A percentile compares a stretch with the other conserved stretches of the same genome.
Evolutionary conservation across 108 stramenopile genomes (phyloP).

Genomic region (Discostella stelligeroides): DNA sequence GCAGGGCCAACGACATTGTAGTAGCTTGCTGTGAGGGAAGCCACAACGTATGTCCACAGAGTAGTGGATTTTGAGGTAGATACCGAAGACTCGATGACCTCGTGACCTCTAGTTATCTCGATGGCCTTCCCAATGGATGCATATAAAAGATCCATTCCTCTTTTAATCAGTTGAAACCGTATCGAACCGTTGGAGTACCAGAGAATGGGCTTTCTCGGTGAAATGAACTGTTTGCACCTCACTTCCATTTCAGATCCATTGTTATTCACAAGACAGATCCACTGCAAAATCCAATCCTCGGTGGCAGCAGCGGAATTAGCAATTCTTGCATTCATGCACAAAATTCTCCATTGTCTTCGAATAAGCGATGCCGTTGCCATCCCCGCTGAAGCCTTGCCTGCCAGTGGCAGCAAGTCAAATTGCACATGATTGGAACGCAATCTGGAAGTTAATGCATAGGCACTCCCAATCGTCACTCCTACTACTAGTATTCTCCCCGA

Average conservation of each 20-base stretch:
- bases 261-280: constrained; percentile 38
- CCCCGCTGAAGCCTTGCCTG: constrained; percentile 29
- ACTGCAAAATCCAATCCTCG: constrained; percentile 62
- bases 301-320: constrained; percentile 48
- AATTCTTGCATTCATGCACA: constrained; percentile 67
- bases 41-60: constrained; percentile 58
- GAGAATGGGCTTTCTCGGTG: constrained; percentile 46
- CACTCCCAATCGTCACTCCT: constrained; percentile 20
- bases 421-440: constrained; percentile 15
- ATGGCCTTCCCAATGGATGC: constrained; percentile 82
- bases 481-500: constrained; percentile 7
- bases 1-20: constrained; percentile 73
- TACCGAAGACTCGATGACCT: constrained; percentile 15
- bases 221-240: constrained; percentile 17
- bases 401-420: constrained; percentile 21
- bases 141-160: constrained; percentile 81
- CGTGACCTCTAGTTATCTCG: constrained; percentile 51
- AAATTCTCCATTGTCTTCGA: constrained; percentile 41
- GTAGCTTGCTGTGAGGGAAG: constrained; percentile 77
- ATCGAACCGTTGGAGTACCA: constrained; percentile 82
- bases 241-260: constrained; percentile 17
- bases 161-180: constrained; percentile 72
- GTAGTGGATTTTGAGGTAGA: constrained; percentile 29
- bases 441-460: not conserved
- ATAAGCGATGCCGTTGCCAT: constrained; percentile 22